A percentile compares a stretch with the other conserved stretches of the same genome.
These are phyloP conservation scores for Quercus dentata DNA, from an alignment of 306 rosid species.

Conservation along the genomic window DNA sequence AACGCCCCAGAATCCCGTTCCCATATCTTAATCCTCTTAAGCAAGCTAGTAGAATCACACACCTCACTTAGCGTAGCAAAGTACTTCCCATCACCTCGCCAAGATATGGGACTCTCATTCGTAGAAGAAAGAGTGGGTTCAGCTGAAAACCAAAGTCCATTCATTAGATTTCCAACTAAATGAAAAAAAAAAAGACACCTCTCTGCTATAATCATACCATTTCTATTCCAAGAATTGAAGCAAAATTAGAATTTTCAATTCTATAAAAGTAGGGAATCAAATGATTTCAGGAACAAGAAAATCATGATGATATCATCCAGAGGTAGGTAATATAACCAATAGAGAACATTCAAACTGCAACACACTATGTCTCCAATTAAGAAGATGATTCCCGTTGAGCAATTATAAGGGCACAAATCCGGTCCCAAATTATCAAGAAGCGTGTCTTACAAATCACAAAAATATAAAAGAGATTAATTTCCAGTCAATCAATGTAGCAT, in stretches of 20 bases:
- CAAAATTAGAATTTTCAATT: too few species aligned
- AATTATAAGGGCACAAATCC: not conserved
- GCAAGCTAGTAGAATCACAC: conserved; percentile 26
- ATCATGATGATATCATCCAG: too few species aligned
- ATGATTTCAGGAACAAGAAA: too few species aligned
- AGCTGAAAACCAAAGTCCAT: conserved; percentile 46
- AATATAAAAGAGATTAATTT: too few species aligned
- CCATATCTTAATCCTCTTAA: conserved; percentile 78
- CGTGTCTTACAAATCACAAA: not conserved
- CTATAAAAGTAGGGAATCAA: too few species aligned
- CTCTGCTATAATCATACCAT: not conserved
- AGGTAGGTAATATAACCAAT: too few species aligned
- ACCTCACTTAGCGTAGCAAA: conserved; percentile 58
- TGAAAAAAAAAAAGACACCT: not conserved
- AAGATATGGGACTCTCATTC: conserved; percentile 48
- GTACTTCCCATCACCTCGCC: conserved; percentile 98
- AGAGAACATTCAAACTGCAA: not conserved
- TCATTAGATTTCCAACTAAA: conserved; percentile 6
- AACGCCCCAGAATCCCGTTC: conserved; percentile 76
- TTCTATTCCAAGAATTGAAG: too few species aligned
- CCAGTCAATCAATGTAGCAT: not conserved
- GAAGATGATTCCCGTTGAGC: not conserved
- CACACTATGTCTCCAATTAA: not conserved
- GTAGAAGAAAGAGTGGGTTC: conserved; percentile 31
- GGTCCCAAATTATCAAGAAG: not conserved